Evolutionary conservation across 1,139 yeast genomes (phyloP).

Genomic region (Protomyces pachydermus): DNA sequence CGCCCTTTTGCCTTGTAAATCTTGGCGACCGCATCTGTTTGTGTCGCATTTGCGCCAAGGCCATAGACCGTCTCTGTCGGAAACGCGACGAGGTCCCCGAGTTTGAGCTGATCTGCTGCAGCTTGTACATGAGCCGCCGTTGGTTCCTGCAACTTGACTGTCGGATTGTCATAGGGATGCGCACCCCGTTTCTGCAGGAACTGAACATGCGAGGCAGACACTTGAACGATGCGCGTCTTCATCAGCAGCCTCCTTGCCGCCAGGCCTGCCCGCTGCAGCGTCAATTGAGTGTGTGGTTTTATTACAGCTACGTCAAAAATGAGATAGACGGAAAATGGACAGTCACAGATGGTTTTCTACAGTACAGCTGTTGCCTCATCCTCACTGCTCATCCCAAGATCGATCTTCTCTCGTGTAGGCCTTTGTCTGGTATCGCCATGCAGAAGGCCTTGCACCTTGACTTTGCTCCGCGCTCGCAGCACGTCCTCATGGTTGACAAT

Average conservation of each 20-base stretch:
- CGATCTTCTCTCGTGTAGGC: neutral
- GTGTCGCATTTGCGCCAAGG: slow-evolving; percentile 78
- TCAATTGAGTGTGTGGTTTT: neutral
- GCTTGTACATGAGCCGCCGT: slow-evolving; percentile 5
- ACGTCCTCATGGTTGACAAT: neutral
- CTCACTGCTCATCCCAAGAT: neutral
- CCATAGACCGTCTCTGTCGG: slow-evolving; percentile 98
- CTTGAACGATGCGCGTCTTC: neutral
- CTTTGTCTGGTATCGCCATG: neutral
- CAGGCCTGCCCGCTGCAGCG: neutral
- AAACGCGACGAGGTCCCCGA: slow-evolving; percentile 55
- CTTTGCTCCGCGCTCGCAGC: neutral
- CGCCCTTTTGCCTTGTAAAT: slow-evolving; percentile 85
- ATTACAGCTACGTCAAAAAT: too few species aligned
- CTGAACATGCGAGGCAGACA: neutral
- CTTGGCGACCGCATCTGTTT: slow-evolving; percentile 64
- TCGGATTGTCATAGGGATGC: slow-evolving; percentile 25
- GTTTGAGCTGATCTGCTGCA: slow-evolving; percentile 14
- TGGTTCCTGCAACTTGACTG: slow-evolving; percentile 6
- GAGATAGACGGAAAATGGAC: neutral
- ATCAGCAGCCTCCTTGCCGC: neutral
- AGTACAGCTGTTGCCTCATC: neutral
- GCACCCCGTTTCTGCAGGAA: neutral
- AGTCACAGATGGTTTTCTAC: neutral
- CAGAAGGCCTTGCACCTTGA: neutral